Base-by-base conservation (phyloP, 2,329 filamentous ascomycete genomes). In the Fusarium nanum region DNA sequence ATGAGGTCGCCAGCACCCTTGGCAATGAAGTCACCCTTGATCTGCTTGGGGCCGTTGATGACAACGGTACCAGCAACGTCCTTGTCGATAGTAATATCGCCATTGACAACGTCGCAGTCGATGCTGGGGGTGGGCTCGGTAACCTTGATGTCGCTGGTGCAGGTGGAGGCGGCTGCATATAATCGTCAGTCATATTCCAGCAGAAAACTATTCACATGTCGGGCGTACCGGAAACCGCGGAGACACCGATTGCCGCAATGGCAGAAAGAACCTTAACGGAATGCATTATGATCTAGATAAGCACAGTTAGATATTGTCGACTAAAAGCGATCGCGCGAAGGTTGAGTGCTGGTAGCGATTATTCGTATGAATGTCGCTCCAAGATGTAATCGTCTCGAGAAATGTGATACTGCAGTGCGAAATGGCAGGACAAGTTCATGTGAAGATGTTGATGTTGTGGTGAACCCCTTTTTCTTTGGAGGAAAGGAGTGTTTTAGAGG, bases 41-140 rank as follows among this genome's bases (percentile, higher is more conserved):
- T 85, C 67, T 83, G 74, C 76, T 87, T 75, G 47, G 88, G 81
- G 53, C 90, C 89, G 75, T 87, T 82, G 70, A 98, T 81, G 57
- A 83, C 81, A 72, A 97, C 85, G 67, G 81, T 79, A 48, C 87
- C 87, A 54, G 85, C 81, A 41, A 89, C 85, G 54, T 79, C 78
- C 40, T 84, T 83, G 67, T 85, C 85, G 71, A 97, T 86, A 68
- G 88, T 85, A 67, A 97, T 84, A 78, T 87, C 86, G 76, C 92
- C 93, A 54, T 87, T 82, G 78, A 93, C 86, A 59, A 87, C 91
- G n/a, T 82, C 78, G 87, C 94, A 97, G 69, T 86, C 79, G 64
- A 95, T 82, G 50, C 78, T 79, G 20, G 84, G 85, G 60, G 87
- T 89, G 77, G 92, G 86, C 73, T 88, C 87, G 57, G 84, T 86